Evolutionary conservation across 331 rosid species (phyloP).

Genomic region (Telfairia occidentalis): DNA sequence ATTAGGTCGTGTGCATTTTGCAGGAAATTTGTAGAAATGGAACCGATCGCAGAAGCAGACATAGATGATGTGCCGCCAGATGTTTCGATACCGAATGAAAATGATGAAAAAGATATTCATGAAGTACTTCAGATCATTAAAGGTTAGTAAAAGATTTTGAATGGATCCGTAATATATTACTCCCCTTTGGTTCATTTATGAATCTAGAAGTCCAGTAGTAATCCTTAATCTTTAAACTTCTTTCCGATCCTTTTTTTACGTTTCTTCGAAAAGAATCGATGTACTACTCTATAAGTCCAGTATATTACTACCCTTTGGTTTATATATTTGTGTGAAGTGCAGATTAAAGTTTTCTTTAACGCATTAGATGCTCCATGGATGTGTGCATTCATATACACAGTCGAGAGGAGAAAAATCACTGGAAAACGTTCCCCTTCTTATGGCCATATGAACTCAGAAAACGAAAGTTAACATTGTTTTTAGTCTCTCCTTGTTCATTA

Average conservation of each 20-base stretch:
- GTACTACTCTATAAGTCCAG: not conserved
- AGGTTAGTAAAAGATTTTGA: conserved; percentile 25
- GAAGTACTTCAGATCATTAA: conserved; percentile 31
- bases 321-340: not conserved
- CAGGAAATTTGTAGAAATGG: conserved; percentile 24
- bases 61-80: conserved; percentile 17
- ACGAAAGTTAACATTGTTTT: not conserved
- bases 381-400: not conserved
- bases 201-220: not conserved
- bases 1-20: conserved; percentile 14
- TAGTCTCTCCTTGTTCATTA: not conserved
- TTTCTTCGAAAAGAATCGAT: not conserved
- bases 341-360: not conserved
- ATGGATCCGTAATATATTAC: not conserved
- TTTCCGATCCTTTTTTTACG: not conserved
- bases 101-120: conserved; percentile 24
- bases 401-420: not conserved
- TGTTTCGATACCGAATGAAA: conserved; percentile 21
- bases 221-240: not conserved
- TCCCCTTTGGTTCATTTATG: not conserved
- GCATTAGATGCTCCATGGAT: not conserved
- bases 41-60: conserved; percentile 12
- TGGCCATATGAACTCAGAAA: not conserved
- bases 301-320: no score
- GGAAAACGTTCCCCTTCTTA: not conserved